Base-by-base conservation (phyloP, 139 green algal species). In the Closterium sp. region DNA sequence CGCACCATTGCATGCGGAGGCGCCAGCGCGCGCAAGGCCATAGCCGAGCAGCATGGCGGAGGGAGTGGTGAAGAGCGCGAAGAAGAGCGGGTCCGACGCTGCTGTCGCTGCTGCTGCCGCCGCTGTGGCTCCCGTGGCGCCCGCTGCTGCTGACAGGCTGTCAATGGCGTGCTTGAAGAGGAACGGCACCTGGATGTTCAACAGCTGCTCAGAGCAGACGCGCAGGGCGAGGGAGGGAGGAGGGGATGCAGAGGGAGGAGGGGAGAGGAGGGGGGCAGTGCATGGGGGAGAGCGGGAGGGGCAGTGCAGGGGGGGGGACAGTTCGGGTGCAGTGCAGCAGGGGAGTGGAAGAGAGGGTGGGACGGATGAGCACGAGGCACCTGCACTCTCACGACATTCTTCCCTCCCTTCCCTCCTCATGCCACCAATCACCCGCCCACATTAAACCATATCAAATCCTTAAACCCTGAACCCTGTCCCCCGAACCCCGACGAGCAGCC, bases 91-190 rank as follows among this genome's bases (percentile, higher is more conserved):
- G 79, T 89, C 86, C 0, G 92, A 85, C 2, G 95, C 89, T 11
- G 93, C 90, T 6, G 93, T 91, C 4, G 95, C 89, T 13, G 93
- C 90, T 9, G 93, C 92, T 91, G 94, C 24, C 93, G 86, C 24
- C 7, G 89, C 94, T 90, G 95, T 31, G 94, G 88, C 13, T 1
- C 87, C 94, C 2, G 95, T 89, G 21, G 94, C 91, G 4, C 92
- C 92, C 89, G 93, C 17, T 94, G 89, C 24, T 24, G 86, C 94
- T 2, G 96, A 96, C 42, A 99, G 93, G 0, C 94, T 92, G 94
- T 99, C 97, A 0, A 99, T 93, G 1, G 97, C 97, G 89, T 98
- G 96, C 95, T 99, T 99, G 95, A 99, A 98, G 34, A 98, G 91
- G 84, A 99, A 98, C 2, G 98, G 98, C 34, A 96, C 96, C 84